phyloP scores from a whole-genome alignment of 345 rosid species.

The Eucalyptus erythrocorys region DNA sequence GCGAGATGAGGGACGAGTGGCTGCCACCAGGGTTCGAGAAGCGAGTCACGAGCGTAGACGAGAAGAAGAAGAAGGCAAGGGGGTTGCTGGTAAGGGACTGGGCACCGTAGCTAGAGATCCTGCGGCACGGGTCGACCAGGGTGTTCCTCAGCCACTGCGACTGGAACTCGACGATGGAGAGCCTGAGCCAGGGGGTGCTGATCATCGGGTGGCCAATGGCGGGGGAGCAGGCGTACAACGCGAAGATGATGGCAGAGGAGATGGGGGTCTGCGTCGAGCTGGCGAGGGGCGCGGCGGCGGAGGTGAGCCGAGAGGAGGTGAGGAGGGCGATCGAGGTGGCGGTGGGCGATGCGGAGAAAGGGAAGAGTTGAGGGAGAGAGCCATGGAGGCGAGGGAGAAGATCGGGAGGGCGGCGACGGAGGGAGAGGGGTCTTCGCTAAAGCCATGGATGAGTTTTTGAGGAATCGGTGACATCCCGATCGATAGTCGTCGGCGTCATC shows the following conservation, averaged over 20 bases:
- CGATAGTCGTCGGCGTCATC: neutral
- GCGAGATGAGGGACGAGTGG: too few species aligned
- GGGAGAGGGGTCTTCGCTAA: neutral
- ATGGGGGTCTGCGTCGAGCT: conserved; percentile 31
- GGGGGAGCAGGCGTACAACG: conserved; percentile 31
- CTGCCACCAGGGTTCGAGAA: conserved; percentile 31
- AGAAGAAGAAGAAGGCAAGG: neutral
- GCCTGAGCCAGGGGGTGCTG: conserved; percentile 40
- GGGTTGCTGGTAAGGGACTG: conserved; percentile 31
- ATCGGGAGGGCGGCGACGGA: neutral
- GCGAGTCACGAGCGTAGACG: neutral
- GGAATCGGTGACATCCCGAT: neutral
- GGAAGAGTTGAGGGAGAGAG: neutral
- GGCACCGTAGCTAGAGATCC: conserved; percentile 44
- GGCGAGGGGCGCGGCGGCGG: conserved; percentile 10
- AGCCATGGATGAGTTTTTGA: neutral
- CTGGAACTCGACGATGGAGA: conserved; percentile 46
- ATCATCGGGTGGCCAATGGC: conserved; percentile 51
- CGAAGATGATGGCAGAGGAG: conserved; percentile 42
- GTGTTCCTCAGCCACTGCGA: conserved; percentile 43
- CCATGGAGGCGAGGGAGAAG: neutral
- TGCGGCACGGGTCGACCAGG: conserved; percentile 24
- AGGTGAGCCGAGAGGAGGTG: neutral
- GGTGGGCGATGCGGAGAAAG: neutral
- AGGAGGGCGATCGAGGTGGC: neutral